A percentile compares a stretch with the other conserved stretches of the same genome.
These are phyloP conservation scores for Lipomyces lipofer DNA, from an alignment of 805 yeast genomes.

Conservation along the genomic window DNA sequence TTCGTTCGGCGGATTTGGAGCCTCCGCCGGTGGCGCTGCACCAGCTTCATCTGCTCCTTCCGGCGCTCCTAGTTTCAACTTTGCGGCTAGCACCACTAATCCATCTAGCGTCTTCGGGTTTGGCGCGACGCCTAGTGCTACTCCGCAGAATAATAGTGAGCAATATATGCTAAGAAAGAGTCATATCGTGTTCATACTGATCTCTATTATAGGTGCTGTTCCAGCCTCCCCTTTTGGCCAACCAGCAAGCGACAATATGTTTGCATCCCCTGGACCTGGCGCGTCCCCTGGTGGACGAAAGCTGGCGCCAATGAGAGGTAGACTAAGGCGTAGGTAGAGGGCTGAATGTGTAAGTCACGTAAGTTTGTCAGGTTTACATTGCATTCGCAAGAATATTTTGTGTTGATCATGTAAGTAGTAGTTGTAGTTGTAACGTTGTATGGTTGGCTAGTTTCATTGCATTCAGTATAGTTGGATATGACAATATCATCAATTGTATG, in stretches of 20 bases:
- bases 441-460: conserved; percentile 2
- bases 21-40: background rate
- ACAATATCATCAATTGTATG: too few relatives aligned
- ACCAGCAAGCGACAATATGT: conserved; percentile 16
- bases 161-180: background rate
- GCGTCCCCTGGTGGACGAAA: conserved; percentile 24
- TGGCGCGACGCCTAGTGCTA: conserved; percentile 8
- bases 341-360: too few relatives aligned
- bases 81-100: conserved; percentile 7
- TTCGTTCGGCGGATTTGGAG: background rate
- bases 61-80: conserved; percentile 2
- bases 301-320: conserved; percentile 27
- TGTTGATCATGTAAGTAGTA: too few relatives aligned
- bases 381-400: too few relatives aligned
- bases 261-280: conserved; percentile 19
- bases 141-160: background rate
- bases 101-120: conserved; percentile 30
- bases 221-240: background rate
- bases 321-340: conserved; percentile 4
- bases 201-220: background rate
- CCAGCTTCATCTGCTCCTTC: background rate
- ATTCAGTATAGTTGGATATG: too few relatives aligned
- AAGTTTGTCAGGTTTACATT: too few relatives aligned
- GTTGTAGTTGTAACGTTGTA: too few relatives aligned
- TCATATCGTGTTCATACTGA: background rate